A percentile compares a stretch with the other conserved stretches of the same genome.
phyloP scores from a whole-genome alignment of 2,329 filamentous ascomycete genomes.

The Aureobasidium vineae region DNA sequence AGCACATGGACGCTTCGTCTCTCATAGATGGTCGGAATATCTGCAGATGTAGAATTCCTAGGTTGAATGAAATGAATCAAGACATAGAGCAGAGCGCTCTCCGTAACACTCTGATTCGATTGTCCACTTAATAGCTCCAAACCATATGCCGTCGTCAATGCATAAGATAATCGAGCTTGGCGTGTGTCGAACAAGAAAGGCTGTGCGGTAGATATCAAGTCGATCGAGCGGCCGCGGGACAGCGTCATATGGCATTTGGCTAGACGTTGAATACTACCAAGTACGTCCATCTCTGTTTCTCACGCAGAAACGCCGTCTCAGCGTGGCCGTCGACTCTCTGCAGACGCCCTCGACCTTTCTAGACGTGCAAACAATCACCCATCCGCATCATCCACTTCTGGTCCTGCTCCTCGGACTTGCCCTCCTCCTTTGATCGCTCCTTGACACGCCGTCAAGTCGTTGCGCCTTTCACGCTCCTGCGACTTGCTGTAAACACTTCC shows the following conservation, averaged over 20 bases:
- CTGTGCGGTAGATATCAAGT: neutral
- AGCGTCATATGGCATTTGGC: constrained; percentile 16
- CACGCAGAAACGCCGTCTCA: neutral
- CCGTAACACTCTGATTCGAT: too few relatives aligned
- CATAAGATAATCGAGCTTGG: neutral
- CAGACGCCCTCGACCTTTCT: neutral
- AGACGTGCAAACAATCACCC: neutral
- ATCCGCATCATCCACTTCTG: neutral
- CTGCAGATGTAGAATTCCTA: neutral
- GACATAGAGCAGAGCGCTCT: too few relatives aligned
- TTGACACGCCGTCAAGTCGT: constrained; percentile 12
- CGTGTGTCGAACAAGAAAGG: neutral
- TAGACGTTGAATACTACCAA: constrained; percentile 7
- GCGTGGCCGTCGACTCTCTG: neutral
- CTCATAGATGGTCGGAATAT: neutral
- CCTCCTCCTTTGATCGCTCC: neutral
- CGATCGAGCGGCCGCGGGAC: neutral
- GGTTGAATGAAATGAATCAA: too few relatives aligned
- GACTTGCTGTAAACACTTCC: neutral
- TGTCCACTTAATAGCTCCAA: too few relatives aligned
- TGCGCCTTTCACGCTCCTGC: constrained; percentile 12
- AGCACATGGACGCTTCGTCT: neutral
- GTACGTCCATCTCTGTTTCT: constrained; percentile 1
- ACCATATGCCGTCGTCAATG: neutral
- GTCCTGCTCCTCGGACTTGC: neutral